Evolutionary conservation across 176 grass and related monocot genomes (phyloP).

Genomic region (Coix lacrymajobi): DNA sequence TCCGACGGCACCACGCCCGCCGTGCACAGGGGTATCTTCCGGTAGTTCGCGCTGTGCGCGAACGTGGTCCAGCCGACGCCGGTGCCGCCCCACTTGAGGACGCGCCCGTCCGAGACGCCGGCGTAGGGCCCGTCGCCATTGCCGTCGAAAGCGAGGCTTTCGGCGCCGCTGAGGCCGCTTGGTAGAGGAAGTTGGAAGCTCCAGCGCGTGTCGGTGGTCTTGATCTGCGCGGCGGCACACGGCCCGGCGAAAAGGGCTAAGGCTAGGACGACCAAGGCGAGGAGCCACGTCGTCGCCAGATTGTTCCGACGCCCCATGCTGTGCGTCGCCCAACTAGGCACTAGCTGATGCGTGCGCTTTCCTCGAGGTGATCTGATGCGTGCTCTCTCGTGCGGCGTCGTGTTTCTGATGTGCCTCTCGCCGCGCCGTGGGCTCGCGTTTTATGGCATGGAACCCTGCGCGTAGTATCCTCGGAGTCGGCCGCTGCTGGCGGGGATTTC

Average conservation of each 20-base stretch:
- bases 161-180: neutral
- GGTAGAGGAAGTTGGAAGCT: neutral
- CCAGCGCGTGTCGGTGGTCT: neutral
- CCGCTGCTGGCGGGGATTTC: too few species aligned
- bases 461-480: too few species aligned
- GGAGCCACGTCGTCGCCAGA: neutral
- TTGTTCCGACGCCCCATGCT: neutral
- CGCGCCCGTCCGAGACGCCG: neutral
- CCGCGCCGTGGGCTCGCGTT: too few species aligned
- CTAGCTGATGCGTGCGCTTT: too few species aligned
- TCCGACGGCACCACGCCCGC: neutral
- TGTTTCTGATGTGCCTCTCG: too few species aligned
- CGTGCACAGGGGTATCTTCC: neutral
- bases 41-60: neutral
- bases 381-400: too few species aligned
- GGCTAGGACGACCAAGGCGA: neutral
- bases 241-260: neutral
- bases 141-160: neutral
- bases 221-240: neutral
- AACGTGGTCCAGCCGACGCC: neutral
- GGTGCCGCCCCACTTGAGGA: neutral
- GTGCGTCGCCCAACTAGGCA: too few species aligned
- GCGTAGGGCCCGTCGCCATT: neutral
- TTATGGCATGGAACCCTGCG: too few species aligned
- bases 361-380: too few species aligned